Conservation (phyloP, 331 rosid species). For the Telfairia occidentalis region DNA sequence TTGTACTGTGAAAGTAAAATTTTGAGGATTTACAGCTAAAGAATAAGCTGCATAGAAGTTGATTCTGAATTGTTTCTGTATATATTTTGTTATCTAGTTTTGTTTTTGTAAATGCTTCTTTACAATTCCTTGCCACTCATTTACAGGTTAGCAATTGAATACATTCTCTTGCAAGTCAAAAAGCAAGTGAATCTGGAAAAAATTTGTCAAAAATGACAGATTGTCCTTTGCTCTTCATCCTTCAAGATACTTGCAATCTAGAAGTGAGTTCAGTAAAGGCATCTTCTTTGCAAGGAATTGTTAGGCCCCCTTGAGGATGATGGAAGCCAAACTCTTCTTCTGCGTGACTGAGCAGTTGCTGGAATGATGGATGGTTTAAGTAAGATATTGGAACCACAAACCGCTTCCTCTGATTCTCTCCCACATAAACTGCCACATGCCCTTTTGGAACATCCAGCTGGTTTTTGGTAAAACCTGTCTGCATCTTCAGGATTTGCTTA, state of each 20-base stretch:
- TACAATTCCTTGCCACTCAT: slow-evolving; percentile 4
- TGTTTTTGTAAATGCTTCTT: not conserved
- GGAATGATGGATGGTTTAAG: slow-evolving; percentile 14
- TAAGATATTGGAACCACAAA: slow-evolving; percentile 18
- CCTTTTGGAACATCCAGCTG: slow-evolving; percentile 17
- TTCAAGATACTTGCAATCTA: slow-evolving; percentile 6
- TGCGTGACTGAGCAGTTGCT: slow-evolving; percentile 1
- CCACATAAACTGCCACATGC: slow-evolving; percentile 20
- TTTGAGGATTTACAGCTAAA: not conserved
- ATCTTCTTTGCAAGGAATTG: slow-evolving; percentile 9
- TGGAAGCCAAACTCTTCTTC: slow-evolving; percentile 12
- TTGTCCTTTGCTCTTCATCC: not conserved
- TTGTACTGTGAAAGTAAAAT: not conserved
- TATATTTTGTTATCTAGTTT: not conserved
- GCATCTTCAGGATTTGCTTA: slow-evolving; percentile 6
- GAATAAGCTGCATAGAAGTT: not conserved
- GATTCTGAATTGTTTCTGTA: not conserved
- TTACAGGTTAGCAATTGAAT: not conserved
- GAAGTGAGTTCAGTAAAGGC: not conserved
- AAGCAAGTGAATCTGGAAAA: not conserved
- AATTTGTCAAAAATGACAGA: not conserved
- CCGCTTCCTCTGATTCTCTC: slow-evolving; percentile 17
- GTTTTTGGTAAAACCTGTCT: not conserved
- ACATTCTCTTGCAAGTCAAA: not conserved
- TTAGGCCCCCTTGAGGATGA: slow-evolving; percentile 3